Conservation (phyloP, 2,329 filamentous ascomycete species). For the Cladosporium sp. region DNA sequence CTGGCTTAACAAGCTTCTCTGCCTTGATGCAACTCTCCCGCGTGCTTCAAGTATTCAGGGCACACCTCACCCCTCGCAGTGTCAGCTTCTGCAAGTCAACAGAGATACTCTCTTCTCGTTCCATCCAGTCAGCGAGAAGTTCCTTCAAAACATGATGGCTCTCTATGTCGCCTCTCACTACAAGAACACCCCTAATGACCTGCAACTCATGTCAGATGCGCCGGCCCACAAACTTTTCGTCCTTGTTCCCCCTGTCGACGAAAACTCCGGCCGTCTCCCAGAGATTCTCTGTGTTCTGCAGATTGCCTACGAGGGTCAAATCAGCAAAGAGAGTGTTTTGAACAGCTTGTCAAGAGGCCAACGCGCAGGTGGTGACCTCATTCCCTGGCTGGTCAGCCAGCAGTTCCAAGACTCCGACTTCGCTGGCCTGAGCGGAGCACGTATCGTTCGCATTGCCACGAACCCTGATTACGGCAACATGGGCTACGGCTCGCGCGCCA, state of each 20-base stretch:
- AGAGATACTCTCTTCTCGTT: slow-evolving; percentile 97
- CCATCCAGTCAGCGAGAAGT: slow-evolving; percentile 94
- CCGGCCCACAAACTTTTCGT: slow-evolving; percentile 96
- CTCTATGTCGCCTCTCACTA: slow-evolving; percentile 97
- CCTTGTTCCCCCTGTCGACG: slow-evolving; percentile 78
- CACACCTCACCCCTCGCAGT: slow-evolving; percentile 85
- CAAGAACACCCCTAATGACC: slow-evolving; percentile 95
- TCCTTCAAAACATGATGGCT: slow-evolving; percentile 96
- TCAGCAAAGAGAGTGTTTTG: slow-evolving; percentile 87
- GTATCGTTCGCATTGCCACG: slow-evolving; percentile 90
- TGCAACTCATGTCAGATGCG: slow-evolving; percentile 98
- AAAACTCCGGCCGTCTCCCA: slow-evolving; percentile 72
- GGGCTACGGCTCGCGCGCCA: slow-evolving; percentile 88
- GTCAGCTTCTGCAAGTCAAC: slow-evolving; percentile 90
- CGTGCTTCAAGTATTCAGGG: slow-evolving; percentile 71
- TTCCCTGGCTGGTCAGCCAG: slow-evolving; percentile 95
- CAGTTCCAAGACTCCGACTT: slow-evolving; percentile 99
- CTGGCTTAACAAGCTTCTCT: slow-evolving; percentile 93
- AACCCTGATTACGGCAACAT: slow-evolving; percentile 89
- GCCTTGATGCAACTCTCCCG: slow-evolving; percentile 86
- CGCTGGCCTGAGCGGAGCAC: slow-evolving; percentile 84
- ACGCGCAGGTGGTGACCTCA: slow-evolving; percentile 85
- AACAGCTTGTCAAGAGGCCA: slow-evolving; percentile 86
- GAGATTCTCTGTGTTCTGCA: slow-evolving; percentile 95
- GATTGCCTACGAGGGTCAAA: slow-evolving; percentile 88